Conservation (phyloP, 257 asterid genomes). For the Jacaranda mimosifolia region DNA sequence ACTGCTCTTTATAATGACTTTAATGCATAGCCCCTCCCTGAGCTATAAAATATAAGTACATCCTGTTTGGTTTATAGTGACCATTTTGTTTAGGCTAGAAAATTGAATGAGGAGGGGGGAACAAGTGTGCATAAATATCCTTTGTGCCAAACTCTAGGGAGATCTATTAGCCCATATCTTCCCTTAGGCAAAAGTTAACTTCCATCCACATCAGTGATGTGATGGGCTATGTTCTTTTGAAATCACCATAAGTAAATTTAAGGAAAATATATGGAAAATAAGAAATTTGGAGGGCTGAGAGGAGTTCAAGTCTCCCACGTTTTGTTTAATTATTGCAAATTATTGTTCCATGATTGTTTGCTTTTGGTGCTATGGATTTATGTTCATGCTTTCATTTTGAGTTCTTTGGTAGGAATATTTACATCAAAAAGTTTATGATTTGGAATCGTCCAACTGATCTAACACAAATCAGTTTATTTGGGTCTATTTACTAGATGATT, state of each 20-base stretch:
- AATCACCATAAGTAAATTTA: not conserved
- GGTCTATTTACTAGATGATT: too few relatives aligned
- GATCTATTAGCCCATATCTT: not conserved
- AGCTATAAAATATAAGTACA: too few relatives aligned
- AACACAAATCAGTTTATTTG: too few relatives aligned
- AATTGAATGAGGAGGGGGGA: not conserved
- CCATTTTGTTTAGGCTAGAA: too few relatives aligned
- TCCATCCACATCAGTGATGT: slow-evolving; percentile 19
- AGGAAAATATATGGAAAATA: not conserved
- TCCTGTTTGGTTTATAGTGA: too few relatives aligned
- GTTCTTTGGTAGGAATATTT: not conserved
- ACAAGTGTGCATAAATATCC: not conserved
- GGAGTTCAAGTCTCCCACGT: slow-evolving; percentile 35
- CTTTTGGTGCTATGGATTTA: not conserved
- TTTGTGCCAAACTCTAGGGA: slow-evolving; percentile 30
- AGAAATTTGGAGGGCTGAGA: not conserved
- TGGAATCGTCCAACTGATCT: too few relatives aligned
- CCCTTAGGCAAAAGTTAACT: not conserved
- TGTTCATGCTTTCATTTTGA: not conserved
- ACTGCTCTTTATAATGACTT: not conserved
- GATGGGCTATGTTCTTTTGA: not conserved
- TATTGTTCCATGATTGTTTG: not conserved
- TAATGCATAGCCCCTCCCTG: not conserved
- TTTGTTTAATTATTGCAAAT: not conserved
- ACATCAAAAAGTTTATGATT: not conserved